Conservation (phyloP, 2,329 filamentous ascomycete species). For the Atkinsonella texensis region DNA sequence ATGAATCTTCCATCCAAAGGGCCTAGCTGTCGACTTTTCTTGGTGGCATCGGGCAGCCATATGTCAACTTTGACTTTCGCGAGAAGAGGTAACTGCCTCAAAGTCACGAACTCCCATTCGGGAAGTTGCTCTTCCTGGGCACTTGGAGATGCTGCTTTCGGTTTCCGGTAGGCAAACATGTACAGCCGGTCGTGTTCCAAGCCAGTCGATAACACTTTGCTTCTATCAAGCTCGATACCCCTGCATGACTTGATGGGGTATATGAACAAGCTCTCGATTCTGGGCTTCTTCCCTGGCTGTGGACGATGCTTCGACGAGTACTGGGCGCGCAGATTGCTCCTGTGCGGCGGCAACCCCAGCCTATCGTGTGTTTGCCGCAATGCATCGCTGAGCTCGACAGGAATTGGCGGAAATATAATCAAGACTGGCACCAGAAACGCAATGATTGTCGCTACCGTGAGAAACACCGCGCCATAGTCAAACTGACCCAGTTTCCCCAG, state of each 20-base stretch:
- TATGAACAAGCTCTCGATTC: constrained; percentile 55
- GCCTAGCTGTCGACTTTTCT: constrained; percentile 37
- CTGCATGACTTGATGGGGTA: constrained; percentile 78
- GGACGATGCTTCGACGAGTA: constrained; percentile 11
- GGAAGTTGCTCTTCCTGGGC: neutral
- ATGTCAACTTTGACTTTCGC: constrained; percentile 56
- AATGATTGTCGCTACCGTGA: constrained; percentile 31
- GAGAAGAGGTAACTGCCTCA: constrained; percentile 56
- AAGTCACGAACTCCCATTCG: constrained; percentile 61
- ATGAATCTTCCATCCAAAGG: constrained; percentile 46
- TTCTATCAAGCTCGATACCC: constrained; percentile 58
- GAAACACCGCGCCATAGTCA: constrained; percentile 21
- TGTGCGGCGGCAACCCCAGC: constrained; percentile 27
- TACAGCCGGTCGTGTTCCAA: constrained; percentile 74
- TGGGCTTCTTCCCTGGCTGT: constrained; percentile 12
- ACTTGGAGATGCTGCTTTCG: constrained; percentile 3
- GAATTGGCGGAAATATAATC: constrained; percentile 41
- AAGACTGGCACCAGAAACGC: constrained; percentile 43
- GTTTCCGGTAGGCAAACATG: constrained; percentile 55
- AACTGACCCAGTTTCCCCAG: constrained; percentile 12
- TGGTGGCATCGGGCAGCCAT: constrained; percentile 55
- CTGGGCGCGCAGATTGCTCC: constrained; percentile 25
- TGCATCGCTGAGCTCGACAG: constrained; percentile 39
- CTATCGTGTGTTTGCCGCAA: constrained; percentile 41
- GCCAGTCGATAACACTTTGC: constrained; percentile 54